These are phyloP conservation scores for Cryptococcus amylolentus DNA, from an alignment of 1,284 basidiomycete genomes.

Conservation along the genomic window DNA sequence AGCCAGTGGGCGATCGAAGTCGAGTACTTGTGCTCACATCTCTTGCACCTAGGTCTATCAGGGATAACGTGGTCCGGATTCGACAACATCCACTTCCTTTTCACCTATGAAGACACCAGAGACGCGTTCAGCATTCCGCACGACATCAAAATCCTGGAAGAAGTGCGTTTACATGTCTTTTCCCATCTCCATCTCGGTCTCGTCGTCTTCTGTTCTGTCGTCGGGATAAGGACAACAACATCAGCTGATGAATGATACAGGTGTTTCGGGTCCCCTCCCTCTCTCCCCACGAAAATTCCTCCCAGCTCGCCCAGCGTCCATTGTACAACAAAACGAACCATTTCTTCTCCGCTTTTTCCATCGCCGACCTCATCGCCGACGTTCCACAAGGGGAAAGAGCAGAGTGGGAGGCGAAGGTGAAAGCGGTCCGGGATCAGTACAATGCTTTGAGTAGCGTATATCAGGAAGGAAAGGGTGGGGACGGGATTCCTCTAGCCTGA, in stretches of 20 bases:
- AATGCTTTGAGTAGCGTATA: constrained; percentile 20
- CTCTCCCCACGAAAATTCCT: constrained; percentile 9
- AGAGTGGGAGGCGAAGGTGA: constrained; percentile 7
- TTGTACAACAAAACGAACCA: constrained; percentile 29
- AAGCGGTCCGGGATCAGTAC: constrained; percentile 18
- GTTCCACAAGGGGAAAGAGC: constrained; percentile 11
- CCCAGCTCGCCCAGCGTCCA: constrained; percentile 13
- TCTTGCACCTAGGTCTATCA: constrained; percentile 19
- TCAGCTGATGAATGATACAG: constrained; percentile 4
- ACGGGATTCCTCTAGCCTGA: constrained; percentile 25
- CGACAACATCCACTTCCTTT: constrained; percentile 30
- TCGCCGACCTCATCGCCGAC: constrained; percentile 21
- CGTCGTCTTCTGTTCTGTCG: neutral
- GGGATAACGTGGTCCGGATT: constrained; percentile 36
- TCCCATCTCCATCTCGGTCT: neutral
- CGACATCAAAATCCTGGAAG: constrained; percentile 31
- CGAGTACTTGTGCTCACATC: neutral
- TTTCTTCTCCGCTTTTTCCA: constrained; percentile 22
- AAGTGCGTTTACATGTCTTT: constrained; percentile 6
- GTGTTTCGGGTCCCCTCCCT: constrained; percentile 23
- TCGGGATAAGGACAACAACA: neutral
- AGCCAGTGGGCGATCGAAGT: neutral
- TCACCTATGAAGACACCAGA: constrained; percentile 31
- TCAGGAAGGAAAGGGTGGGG: constrained; percentile 23
- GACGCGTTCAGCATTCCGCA: constrained; percentile 31